Conservation (phyloP, 768 basidiomycete genomes). For the Tephrocybe sp. region DNA sequence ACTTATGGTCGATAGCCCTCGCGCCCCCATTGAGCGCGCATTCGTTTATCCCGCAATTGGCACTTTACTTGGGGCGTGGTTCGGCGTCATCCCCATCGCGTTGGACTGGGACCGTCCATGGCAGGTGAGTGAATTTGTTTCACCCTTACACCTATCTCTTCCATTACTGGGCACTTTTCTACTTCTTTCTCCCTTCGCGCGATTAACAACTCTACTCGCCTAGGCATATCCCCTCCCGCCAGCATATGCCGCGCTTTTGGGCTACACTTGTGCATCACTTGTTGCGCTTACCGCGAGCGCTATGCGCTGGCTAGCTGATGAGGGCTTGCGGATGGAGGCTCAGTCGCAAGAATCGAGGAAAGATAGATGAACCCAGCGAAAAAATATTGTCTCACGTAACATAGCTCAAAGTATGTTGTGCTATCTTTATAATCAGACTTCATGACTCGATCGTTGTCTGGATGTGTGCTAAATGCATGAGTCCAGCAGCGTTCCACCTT, state of each 20-base stretch:
- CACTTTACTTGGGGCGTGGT: conserved; percentile 73
- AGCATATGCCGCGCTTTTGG: conserved; percentile 66
- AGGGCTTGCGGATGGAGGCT: conserved; percentile 27
- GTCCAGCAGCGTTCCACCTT: too few relatives aligned
- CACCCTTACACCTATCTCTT: too few relatives aligned
- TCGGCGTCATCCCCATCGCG: conserved; percentile 79
- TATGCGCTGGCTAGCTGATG: conserved; percentile 33
- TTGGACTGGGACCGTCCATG: conserved; percentile 98
- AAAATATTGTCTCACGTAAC: too few relatives aligned
- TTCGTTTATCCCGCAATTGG: conserved; percentile 80
- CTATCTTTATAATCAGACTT: too few relatives aligned
- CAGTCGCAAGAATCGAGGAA: conserved; percentile 12
- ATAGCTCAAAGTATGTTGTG: too few relatives aligned
- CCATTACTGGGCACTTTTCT: not conserved
- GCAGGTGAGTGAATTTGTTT: conserved; percentile 62
- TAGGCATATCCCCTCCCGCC: conserved; percentile 85
- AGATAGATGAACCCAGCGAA: conserved; percentile 5
- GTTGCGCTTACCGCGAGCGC: conserved; percentile 47
- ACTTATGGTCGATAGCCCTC: conserved; percentile 34
- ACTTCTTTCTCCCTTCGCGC: not conserved
- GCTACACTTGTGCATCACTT: conserved; percentile 62
- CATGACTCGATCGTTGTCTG: too few relatives aligned
- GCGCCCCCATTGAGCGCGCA: conserved; percentile 70
- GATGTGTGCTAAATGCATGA: too few relatives aligned
- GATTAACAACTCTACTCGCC: conserved; percentile 4